phyloP scores from a whole-genome alignment of 306 rosid genomes.

The Sicyos edulis region DNA sequence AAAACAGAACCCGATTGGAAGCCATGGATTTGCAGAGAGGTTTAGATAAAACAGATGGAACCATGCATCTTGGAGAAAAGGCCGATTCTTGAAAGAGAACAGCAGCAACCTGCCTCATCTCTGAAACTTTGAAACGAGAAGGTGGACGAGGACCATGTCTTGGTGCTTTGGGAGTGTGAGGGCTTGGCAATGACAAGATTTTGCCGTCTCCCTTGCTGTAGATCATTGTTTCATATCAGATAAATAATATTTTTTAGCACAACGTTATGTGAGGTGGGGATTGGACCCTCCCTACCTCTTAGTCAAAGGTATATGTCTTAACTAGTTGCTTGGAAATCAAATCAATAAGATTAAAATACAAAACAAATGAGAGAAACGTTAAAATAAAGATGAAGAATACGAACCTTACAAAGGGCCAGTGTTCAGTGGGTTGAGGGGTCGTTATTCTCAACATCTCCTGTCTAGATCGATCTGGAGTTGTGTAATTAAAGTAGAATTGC shows the following conservation, averaged over 20 bases:
- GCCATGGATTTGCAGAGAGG: constrained; percentile 83
- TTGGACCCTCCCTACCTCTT: too few relatives aligned
- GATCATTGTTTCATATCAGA: constrained; percentile 17
- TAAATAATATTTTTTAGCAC: neutral
- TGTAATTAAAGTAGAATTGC: constrained; percentile 80
- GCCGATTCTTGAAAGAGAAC: constrained; percentile 84
- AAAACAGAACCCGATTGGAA: constrained; percentile 78
- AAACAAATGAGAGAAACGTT: too few relatives aligned
- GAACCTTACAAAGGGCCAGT: constrained; percentile 77
- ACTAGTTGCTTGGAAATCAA: neutral
- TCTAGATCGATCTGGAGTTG: constrained; percentile 85
- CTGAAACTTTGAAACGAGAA: constrained; percentile 77
- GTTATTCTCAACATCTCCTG: constrained; percentile 61
- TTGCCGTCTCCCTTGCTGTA: constrained; percentile 69
- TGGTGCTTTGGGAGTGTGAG: constrained; percentile 89
- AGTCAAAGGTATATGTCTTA: neutral
- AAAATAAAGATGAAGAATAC: constrained; percentile 9
- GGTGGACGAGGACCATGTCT: constrained; percentile 87
- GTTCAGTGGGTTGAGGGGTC: constrained; percentile 69
- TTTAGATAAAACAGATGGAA: constrained; percentile 61
- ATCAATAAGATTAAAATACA: too few relatives aligned
- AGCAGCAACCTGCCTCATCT: constrained; percentile 86
- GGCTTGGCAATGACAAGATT: constrained; percentile 51
- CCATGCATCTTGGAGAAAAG: constrained; percentile 61
- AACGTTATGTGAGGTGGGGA: too few relatives aligned